A percentile compares a stretch with the other conserved stretches of the same genome.
These are phyloP conservation scores for Calocybe gangraenosa DNA, from an alignment of 768 basidiomycete genomes.

Conservation along the genomic window DNA sequence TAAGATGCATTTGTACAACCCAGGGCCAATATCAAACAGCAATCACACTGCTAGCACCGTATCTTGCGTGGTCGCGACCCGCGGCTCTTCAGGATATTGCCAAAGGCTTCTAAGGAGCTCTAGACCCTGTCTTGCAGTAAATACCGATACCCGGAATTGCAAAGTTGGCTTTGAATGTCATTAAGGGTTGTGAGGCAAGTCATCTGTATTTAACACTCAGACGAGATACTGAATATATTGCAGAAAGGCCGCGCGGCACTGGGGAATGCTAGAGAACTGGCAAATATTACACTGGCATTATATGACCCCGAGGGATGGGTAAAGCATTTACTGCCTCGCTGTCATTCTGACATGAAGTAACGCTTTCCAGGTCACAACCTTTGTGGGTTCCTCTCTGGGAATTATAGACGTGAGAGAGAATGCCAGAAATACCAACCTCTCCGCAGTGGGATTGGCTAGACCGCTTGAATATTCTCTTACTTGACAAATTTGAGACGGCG, in stretches of 20 bases:
- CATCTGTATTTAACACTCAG: neutral
- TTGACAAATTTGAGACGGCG: conserved; percentile 31
- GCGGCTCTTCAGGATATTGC: conserved; percentile 3
- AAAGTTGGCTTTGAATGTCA: neutral
- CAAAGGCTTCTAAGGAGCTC: conserved; percentile 1
- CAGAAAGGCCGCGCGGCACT: conserved; percentile 7
- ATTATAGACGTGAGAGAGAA: conserved; percentile 9
- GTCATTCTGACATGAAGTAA: conserved; percentile 15
- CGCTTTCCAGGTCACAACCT: conserved; percentile 17
- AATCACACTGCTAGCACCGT: too few relatives aligned
- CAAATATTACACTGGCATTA: conserved; percentile 17
- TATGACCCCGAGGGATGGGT: conserved; percentile 29
- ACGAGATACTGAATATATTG: neutral
- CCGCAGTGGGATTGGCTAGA: conserved; percentile 6
- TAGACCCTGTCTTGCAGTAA: neutral
- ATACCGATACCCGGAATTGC: conserved; percentile 7
- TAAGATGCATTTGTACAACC: neutral
- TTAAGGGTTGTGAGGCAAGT: conserved; percentile 10
- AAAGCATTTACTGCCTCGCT: conserved; percentile 27
- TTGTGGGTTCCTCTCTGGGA: conserved; percentile 21
- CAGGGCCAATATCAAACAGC: neutral
- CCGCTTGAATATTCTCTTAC: conserved; percentile 20
- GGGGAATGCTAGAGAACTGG: conserved; percentile 7
- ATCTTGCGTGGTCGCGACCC: too few relatives aligned
- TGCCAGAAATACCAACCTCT: conserved; percentile 16